These are phyloP conservation scores for Hypoxylon sp. DNA, from an alignment of 2,329 filamentous ascomycete genomes.

Conservation along the genomic window DNA sequence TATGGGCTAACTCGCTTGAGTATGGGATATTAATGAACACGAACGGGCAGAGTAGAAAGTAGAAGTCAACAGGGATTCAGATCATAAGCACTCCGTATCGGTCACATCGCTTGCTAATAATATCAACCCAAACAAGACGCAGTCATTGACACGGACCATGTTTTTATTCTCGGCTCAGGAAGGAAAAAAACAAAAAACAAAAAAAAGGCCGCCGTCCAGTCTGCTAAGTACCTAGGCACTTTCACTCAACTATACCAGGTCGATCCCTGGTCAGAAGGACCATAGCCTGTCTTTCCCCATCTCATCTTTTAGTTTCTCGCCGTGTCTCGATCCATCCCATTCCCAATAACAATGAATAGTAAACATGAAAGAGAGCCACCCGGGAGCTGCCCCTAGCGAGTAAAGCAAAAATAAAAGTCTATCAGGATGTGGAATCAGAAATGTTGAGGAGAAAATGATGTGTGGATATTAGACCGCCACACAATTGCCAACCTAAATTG, in stretches of 20 bases:
- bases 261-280: constrained; percentile 1
- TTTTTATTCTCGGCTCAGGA: constrained; percentile 4
- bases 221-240: constrained; percentile 20
- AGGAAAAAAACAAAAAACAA: no score
- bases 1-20: background rate
- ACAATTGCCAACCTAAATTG: constrained; percentile 16
- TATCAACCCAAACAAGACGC: constrained; percentile 5
- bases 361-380: constrained; percentile 12
- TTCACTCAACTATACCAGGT: constrained; percentile 3
- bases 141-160: constrained; percentile 3
- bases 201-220: constrained; percentile 15
- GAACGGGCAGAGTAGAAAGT: background rate
- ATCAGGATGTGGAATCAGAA: constrained; percentile 12
- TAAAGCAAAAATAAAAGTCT: constrained; percentile 34
- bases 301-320: background rate
- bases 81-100: background rate
- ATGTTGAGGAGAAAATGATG: constrained; percentile 1
- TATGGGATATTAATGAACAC: constrained; percentile 11
- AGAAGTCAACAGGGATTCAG: background rate
- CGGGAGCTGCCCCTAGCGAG: constrained; percentile 22
- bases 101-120: background rate
- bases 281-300: background rate
- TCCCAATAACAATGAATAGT: constrained; percentile 15
- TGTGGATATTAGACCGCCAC: constrained; percentile 18
- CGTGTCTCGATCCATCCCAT: constrained; percentile 1